Conservation (phyloP, 345 rosid species). For the Iberis pinnata region DNA sequence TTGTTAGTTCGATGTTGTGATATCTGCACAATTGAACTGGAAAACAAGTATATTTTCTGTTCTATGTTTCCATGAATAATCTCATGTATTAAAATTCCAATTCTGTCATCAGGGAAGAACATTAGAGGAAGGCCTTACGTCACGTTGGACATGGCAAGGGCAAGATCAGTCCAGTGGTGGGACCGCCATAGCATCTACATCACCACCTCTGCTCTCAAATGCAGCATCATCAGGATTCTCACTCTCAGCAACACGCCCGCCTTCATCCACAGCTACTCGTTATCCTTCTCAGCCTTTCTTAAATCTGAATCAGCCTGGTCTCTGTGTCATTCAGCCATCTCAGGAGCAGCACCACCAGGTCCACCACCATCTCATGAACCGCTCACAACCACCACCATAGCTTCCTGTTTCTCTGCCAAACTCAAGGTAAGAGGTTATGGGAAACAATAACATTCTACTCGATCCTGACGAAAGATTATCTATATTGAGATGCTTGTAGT, state of each 20-base stretch:
- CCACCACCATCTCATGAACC: conserved; percentile 36
- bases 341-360: conserved; percentile 10
- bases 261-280: conserved; percentile 40
- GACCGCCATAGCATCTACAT: conserved; percentile 19
- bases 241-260: conserved; percentile 46
- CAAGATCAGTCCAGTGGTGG: conserved; percentile 45
- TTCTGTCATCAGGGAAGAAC: conserved; percentile 47
- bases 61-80: not conserved
- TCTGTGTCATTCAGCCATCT: conserved; percentile 37
- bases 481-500: too few species aligned
- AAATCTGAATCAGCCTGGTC: conserved; percentile 32
- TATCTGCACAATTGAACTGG: conserved; percentile 12
- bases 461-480: too few species aligned
- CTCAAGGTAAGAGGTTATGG: conserved; percentile 19
- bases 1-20: not conserved
- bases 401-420: conserved; percentile 2
- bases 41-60: not conserved
- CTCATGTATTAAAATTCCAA: not conserved
- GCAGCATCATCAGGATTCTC: conserved; percentile 99
- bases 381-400: conserved; percentile 48
- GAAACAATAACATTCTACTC: conserved; percentile 4
- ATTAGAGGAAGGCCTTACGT: conserved; percentile 35
- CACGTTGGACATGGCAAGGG: conserved; percentile 62
- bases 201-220: conserved; percentile 52
- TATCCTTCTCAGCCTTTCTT: conserved; percentile 41